Percentiles rank a stretch among this genome's conserved stretches.
Conservation (phyloP, 139 green algal species). For the Pleodorina starrii region DNA sequence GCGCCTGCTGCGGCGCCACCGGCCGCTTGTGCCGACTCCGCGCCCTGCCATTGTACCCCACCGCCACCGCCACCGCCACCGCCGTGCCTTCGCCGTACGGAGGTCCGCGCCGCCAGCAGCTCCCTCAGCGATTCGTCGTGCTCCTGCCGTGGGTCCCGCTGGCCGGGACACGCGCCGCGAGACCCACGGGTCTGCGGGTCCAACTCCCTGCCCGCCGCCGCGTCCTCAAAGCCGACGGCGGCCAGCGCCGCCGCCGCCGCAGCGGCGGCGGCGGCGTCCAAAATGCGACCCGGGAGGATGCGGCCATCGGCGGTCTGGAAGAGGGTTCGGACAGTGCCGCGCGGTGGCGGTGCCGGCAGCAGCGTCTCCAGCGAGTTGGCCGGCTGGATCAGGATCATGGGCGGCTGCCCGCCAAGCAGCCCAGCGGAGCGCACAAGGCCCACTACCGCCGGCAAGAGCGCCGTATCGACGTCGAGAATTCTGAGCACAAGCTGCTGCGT, state of each 20-base stretch:
- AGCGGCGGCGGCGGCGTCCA: no score
- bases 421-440: neutral
- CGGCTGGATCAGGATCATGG: neutral
- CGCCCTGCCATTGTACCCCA: no score
- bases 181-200: neutral
- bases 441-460: neutral
- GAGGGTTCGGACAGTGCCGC: neutral
- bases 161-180: no score
- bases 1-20: no score
- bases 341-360: constrained; percentile 1
- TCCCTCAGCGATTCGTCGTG: no score
- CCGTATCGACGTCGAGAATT: neutral
- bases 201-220: neutral
- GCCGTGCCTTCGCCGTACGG: no score
- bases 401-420: neutral
- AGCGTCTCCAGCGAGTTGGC: neutral
- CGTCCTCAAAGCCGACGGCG: neutral
- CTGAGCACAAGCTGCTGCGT: neutral
- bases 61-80: no score
- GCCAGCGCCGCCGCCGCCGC: no score
- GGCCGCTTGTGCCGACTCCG: no score
- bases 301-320: constrained; percentile 18
- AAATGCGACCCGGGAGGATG: neutral
- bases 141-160: no score
- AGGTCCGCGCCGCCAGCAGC: no score